Percentiles rank a stretch among this genome's conserved stretches.
Conservation (phyloP, 1,284 basidiomycete genomes). For the Fomitiporia mediterranea region DNA sequence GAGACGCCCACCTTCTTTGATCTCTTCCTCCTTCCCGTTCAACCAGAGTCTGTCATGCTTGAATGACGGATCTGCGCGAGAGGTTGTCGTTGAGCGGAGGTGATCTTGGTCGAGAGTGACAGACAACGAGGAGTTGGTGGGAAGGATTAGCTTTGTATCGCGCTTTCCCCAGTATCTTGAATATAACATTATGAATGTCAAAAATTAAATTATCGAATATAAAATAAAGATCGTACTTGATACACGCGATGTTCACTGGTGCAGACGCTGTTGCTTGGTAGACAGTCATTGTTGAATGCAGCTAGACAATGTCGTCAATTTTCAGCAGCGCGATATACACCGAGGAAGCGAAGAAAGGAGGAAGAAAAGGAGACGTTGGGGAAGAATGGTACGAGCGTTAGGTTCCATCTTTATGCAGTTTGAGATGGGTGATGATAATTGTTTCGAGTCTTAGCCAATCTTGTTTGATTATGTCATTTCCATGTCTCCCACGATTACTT, state of each 20-base stretch:
- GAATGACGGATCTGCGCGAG: conserved; percentile 79
- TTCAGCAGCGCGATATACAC: not conserved
- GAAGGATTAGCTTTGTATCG: conserved; percentile 91
- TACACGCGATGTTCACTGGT: conserved; percentile 94
- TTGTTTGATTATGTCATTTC: not conserved
- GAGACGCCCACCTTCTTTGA: conserved; percentile 78
- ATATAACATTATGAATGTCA: conserved; percentile 18
- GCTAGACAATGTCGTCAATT: conserved; percentile 11
- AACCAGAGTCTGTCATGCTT: conserved; percentile 85
- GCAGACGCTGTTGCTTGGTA: conserved; percentile 89
- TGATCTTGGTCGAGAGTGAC: conserved; percentile 97
- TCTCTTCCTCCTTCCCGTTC: conserved; percentile 87
- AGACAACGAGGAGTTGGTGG: conserved; percentile 96
- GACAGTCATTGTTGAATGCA: conserved; percentile 46
- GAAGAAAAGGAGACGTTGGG: conserved; percentile 12
- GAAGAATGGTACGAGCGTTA: not conserved
- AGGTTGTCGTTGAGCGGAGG: conserved; percentile 90
- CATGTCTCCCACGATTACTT: not conserved
- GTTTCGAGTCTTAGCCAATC: not conserved
- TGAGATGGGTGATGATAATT: conserved; percentile 4
- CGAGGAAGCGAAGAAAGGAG: not conserved
- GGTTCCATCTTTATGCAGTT: not conserved
- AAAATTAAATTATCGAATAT: conserved; percentile 17
- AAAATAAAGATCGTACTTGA: conserved; percentile 62
- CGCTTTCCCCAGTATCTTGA: conserved; percentile 98